Percentiles rank a stretch among this genome's conserved stretches.
Conservation (phyloP, 148 eudicot genomes). For the Polygonum maritimum region DNA sequence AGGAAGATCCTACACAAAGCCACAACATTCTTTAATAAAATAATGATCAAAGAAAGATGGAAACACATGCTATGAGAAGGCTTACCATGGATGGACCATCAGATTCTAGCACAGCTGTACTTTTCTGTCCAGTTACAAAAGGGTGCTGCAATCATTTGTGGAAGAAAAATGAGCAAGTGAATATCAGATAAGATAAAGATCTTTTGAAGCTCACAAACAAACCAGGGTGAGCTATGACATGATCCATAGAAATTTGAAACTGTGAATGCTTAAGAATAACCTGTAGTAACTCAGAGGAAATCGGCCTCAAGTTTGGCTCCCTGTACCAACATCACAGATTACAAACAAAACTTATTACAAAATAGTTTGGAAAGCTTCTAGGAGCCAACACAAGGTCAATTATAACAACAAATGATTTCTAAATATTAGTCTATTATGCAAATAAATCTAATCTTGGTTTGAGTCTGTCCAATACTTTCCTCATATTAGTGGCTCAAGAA, state of each 20-base stretch:
- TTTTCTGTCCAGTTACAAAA: slow-evolving; percentile 31
- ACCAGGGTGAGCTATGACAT: background rate
- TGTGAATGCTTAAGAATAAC: slow-evolving; percentile 11
- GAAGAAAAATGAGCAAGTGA: background rate
- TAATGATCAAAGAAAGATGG: background rate
- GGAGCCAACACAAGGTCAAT: background rate
- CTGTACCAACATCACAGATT: slow-evolving; percentile 10
- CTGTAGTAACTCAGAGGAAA: slow-evolving; percentile 35
- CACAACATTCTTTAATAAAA: background rate
- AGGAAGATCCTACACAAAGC: slow-evolving; percentile 19
- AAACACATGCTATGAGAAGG: background rate
- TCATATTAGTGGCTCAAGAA: background rate
- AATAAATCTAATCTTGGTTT: background rate
- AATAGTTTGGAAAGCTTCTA: background rate
- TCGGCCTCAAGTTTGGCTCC: slow-evolving; percentile 33
- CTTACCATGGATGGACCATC: slow-evolving; percentile 23
- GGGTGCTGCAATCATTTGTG: slow-evolving; percentile 31
- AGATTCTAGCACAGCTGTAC: slow-evolving; percentile 11
- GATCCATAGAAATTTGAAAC: background rate
- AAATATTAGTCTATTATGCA: background rate
- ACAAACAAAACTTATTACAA: background rate
- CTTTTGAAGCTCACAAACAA: background rate
- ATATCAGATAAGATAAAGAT: background rate
- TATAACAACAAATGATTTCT: background rate
- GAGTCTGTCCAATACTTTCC: background rate